These are phyloP conservation scores for Cystofilobasidium macerans DNA, from an alignment of 768 basidiomycete genomes.

Conservation along the genomic window DNA sequence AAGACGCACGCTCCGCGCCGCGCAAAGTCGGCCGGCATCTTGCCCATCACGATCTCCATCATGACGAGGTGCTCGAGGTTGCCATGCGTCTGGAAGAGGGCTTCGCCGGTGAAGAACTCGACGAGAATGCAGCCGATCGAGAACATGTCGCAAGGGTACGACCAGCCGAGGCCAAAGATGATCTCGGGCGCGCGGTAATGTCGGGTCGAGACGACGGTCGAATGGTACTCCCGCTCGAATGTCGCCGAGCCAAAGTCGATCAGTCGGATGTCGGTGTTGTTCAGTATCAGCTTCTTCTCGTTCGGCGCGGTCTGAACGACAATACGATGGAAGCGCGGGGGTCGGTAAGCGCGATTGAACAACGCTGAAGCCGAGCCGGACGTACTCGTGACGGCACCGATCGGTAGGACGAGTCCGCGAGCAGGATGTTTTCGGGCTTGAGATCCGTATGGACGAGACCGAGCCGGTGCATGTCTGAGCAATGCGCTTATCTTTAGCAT, in stretches of 20 bases:
- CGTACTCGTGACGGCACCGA: slow-evolving; percentile 34
- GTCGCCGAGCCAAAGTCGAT: slow-evolving; percentile 99
- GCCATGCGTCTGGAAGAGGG: slow-evolving; percentile 98
- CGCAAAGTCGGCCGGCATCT: slow-evolving; percentile 78
- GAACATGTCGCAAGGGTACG: slow-evolving; percentile 95
- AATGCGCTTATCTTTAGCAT: background rate
- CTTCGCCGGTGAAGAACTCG: slow-evolving; percentile 94
- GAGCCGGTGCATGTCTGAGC: slow-evolving; percentile 77
- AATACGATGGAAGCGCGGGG: background rate
- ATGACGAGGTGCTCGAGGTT: slow-evolving; percentile 98
- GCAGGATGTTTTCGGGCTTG: slow-evolving; percentile 95
- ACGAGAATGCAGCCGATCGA: slow-evolving; percentile 97
- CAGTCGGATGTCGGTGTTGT: slow-evolving; percentile 80
- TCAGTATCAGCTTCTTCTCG: slow-evolving; percentile 56
- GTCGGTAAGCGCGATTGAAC: background rate
- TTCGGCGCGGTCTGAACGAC: slow-evolving; percentile 7
- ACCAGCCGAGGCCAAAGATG: slow-evolving; percentile 94
- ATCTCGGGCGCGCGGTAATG: slow-evolving; percentile 99
- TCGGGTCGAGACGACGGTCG: slow-evolving; percentile 90
- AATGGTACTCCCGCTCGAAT: slow-evolving; percentile 95
- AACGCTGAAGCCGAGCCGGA: background rate
- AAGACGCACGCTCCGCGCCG: slow-evolving; percentile 34
- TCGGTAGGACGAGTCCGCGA: slow-evolving; percentile 67
- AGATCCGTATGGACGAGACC: slow-evolving; percentile 93
- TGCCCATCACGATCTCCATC: slow-evolving; percentile 99